These are phyloP conservation scores for Pholiota molesta DNA, from an alignment of 768 basidiomycete genomes.

Conservation along the genomic window DNA sequence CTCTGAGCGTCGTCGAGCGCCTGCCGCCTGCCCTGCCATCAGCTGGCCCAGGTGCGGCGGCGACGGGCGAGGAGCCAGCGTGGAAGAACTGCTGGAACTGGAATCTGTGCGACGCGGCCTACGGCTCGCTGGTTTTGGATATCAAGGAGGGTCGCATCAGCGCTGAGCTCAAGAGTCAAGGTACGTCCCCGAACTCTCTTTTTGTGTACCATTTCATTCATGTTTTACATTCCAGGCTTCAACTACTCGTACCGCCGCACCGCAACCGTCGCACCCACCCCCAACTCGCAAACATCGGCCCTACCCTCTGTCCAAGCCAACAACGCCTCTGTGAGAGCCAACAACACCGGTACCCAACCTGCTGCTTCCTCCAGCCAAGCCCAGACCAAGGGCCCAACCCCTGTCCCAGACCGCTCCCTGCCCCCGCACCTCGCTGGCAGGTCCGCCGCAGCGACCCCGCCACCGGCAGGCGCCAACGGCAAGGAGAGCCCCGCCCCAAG, in stretches of 20 bases:
- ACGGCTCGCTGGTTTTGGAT: conserved; percentile 85
- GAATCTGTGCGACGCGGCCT: conserved; percentile 97
- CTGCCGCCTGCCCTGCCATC: conserved; percentile 62
- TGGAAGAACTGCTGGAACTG: conserved; percentile 99
- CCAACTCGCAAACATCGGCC: conserved; percentile 56
- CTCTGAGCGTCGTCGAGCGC: conserved; percentile 80
- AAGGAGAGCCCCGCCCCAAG: conserved; percentile 42
- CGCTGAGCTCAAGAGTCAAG: conserved; percentile 91
- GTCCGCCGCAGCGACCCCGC: conserved; percentile 38
- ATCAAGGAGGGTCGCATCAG: conserved; percentile 92
- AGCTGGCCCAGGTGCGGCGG: conserved; percentile 47
- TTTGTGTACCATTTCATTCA: not conserved
- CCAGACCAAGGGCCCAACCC: conserved; percentile 40
- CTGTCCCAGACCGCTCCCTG: conserved; percentile 32
- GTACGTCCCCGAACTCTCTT: conserved; percentile 40
- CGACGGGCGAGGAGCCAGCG: conserved; percentile 80
- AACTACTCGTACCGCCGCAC: conserved; percentile 93
- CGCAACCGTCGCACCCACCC: conserved; percentile 60
- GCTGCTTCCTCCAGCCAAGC: conserved; percentile 33
- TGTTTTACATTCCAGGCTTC: conserved; percentile 63
- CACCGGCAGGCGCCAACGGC: conserved; percentile 33
- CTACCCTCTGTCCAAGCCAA: conserved; percentile 38
- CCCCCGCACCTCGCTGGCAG: conserved; percentile 33
- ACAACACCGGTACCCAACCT: not conserved
- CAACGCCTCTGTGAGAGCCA: conserved; percentile 29